Base-by-base conservation (phyloP, 2,329 filamentous ascomycete species). In the Clathrospora elynae region DNA sequence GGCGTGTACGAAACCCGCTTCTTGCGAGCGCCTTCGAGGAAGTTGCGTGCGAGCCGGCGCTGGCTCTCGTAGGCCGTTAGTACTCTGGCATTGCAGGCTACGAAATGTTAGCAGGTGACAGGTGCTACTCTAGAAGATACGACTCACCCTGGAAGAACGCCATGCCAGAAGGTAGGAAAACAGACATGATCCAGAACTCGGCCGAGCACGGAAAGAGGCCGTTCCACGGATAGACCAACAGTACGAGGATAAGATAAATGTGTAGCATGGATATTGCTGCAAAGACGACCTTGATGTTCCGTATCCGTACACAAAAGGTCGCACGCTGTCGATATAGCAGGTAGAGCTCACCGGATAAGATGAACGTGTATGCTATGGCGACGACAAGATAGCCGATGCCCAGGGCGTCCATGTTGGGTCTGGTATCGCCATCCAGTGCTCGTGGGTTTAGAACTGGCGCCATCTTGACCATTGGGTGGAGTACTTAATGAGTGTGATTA, bases 171-270 rank as follows among this genome's bases (percentile, higher is more conserved):
- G 68, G 68, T 8, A 70, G 51, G 24, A 69, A 68, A 13, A 70
- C 49, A 7, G 64, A 68, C 68, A 71, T 71, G 32, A 70, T 59
- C 66, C 65, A 70, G 42, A 66, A 71, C 35, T 70, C 67, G n/a
- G 66, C 67, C 7, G 59, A 52, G 37, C 65, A 70, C 13, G 66
- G 66, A 18, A 63, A 69, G 3, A 53, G 42, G 6, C 67, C 67
- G 24, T 68, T 69, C 53, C 59, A 59, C 9, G 65, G 64, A 40
- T 71, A 71, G n/a, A 67, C 68, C 3, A 70, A 47, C 6, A 70
- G 47, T 12, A 70, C 66, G 10, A 70, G 44, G 8, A 67, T 51
- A 16, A 70, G 56, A 39, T 71, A 71, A 13, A 70, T 41, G 35
- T 71, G 68, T 11, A 71, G 61, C 50, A 64, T 58, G n/a, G 53